phyloP scores from a whole-genome alignment of 2,329 filamentous ascomycete genomes.

The Rosellinia necatrix region DNA sequence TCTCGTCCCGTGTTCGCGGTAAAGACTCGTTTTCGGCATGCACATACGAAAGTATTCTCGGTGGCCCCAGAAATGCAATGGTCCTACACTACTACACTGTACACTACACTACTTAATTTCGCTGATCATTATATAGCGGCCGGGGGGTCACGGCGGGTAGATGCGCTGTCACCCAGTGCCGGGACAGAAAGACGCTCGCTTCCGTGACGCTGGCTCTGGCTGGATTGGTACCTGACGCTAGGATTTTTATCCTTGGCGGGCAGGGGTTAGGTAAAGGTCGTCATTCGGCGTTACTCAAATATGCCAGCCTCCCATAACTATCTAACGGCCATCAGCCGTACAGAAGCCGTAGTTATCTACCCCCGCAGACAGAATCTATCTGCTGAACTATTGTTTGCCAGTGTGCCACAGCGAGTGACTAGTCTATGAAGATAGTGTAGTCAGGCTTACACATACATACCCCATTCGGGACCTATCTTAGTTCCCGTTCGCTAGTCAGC shows the following conservation, averaged over 20 bases:
- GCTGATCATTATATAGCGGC: slow-evolving; percentile 16
- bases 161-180: slow-evolving; percentile 16
- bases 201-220: slow-evolving; percentile 5
- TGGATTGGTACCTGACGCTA: slow-evolving; percentile 1
- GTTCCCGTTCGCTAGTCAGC: neutral
- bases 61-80: neutral
- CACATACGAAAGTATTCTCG: no score
- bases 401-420: neutral
- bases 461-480: neutral
- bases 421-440: no score
- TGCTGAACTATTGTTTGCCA: slow-evolving; percentile 15
- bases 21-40: no score
- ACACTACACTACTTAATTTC: neutral
- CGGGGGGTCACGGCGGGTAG: slow-evolving; percentile 17
- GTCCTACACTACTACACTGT: neutral
- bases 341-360: no score
- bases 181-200: neutral
- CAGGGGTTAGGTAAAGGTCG: no score
- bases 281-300: no score
- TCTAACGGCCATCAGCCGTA: slow-evolving; percentile 1
- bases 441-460: no score
- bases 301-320: slow-evolving; percentile 4
- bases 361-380: slow-evolving; percentile 10
- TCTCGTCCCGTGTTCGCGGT: no score
- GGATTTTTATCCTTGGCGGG: neutral